These are phyloP conservation scores for Tulasnella sp. DNA, from an alignment of 768 basidiomycete species.

Conservation along the genomic window DNA sequence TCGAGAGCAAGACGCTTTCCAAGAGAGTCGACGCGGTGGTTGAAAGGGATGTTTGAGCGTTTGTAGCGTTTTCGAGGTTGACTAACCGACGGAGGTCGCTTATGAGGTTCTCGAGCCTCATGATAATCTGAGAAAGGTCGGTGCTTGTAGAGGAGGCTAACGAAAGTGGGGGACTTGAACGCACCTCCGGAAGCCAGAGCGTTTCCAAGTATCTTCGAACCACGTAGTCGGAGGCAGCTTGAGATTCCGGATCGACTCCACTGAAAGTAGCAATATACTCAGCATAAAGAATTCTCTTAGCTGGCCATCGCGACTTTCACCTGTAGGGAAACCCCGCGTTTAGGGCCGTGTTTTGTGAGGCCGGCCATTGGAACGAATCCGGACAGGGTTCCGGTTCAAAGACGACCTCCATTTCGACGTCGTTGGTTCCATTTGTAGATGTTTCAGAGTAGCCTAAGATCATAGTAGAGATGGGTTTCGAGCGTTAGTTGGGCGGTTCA, in stretches of 20 bases:
- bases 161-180: neutral
- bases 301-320: neutral
- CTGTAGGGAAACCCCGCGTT: neutral
- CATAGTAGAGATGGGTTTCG: neutral
- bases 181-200: conserved; percentile 5
- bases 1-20: neutral
- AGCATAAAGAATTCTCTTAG: neutral
- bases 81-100: neutral
- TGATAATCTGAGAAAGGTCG: neutral
- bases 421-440: neutral
- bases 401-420: neutral
- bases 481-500: neutral
- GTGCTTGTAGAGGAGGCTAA: neutral
- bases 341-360: neutral
- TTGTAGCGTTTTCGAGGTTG: neutral
- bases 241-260: conserved; percentile 9
- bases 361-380: neutral
- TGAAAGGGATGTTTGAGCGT: neutral
- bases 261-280: neutral
- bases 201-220: conserved; percentile 1
- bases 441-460: neutral
- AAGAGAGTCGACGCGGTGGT: neutral
- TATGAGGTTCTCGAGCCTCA: neutral
- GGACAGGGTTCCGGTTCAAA: neutral
- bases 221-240: conserved; percentile 2